Evolutionary conservation across 2,329 filamentous ascomycete species (phyloP), one percentile per base, ranked within the genome.

Genomic region (Bipolaris sorokiniana): DNA sequence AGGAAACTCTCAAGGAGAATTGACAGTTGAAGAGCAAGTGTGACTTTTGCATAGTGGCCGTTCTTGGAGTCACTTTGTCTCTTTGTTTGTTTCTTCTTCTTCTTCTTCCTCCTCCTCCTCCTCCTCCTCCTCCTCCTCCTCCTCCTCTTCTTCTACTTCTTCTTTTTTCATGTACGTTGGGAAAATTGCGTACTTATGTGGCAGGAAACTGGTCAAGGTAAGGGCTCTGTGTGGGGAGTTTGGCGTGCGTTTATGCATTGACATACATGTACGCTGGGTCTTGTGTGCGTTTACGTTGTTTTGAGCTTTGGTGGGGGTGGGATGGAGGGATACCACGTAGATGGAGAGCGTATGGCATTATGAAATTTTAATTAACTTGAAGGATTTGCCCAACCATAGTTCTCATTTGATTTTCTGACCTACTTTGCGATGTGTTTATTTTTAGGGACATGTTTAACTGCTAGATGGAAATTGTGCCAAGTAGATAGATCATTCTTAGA

Each of bases 31-130:
- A 20, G 20, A 26, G 20, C 22, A 13, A 42, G 16, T 46, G 26
- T 22, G 26, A 9, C 40, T 51, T 48, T 56, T 56, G 54, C 54
- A 48, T 56, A 33, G 36, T 53, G 42, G 54, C 47, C 44, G 28
- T 51, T 52, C 28, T 28, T 46, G 48, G 34, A 38, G 48, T 52
- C 48, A 40, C 49, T 28, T 28, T 45, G 26, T 45, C 1, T 18
- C 9, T 45, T 28, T 45, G n/a, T 45, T 23, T 45, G 7, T 28
- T 28, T 10, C 13, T 42, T 4, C 15, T 7, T 16, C 34, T 16
- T 37, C 34, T 5, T 37, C 34, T 37, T 37, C n/a, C n/a, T n/a
- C n/a, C n/a, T n/a, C n/a, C n/a, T n/a, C n/a, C n/a, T n/a, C n/a
- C n/a, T n/a, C n/a, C n/a, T n/a, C n/a, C n/a, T n/a, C n/a, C n/a